phyloP scores from a whole-genome alignment of 2,329 filamentous ascomycete species.

The Didymella pinodella region DNA sequence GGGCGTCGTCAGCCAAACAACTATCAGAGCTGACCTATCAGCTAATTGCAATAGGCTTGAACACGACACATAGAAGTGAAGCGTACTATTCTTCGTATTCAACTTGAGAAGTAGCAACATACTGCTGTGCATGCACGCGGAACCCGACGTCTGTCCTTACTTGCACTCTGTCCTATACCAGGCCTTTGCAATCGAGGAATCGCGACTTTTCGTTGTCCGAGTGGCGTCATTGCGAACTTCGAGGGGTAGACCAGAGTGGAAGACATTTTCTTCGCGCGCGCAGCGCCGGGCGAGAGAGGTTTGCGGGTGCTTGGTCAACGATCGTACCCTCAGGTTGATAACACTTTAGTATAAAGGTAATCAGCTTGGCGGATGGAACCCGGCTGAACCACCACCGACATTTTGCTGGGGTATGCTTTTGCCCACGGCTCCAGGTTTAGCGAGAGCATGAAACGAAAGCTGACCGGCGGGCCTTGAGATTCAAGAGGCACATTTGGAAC shows the following conservation, averaged over 20 bases:
- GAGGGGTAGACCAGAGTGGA: constrained; percentile 19
- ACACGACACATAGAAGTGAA: background rate
- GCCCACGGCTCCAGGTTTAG: constrained; percentile 24
- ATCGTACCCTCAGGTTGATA: background rate
- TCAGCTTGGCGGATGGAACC: constrained; percentile 9
- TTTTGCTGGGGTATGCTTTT: constrained; percentile 8
- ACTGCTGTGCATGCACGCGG: constrained; percentile 42
- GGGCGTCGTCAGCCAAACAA: constrained; percentile 23
- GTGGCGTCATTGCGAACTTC: constrained; percentile 18
- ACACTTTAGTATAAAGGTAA: background rate
- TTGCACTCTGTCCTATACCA: constrained; percentile 18
- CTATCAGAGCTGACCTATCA: constrained; percentile 10
- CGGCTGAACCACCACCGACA: constrained; percentile 13
- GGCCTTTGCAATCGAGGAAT: constrained; percentile 43
- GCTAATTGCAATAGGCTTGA: background rate
- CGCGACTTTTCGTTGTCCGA: constrained; percentile 37
- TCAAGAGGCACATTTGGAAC: constrained; percentile 1
- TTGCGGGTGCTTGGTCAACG: constrained; percentile 7
- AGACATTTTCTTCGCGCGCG: constrained; percentile 20
- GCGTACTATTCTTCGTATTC: background rate
- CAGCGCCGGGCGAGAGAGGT: constrained; percentile 6
- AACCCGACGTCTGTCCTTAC: constrained; percentile 38
- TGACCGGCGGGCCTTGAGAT: constrained; percentile 15
- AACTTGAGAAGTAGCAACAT: constrained; percentile 16
- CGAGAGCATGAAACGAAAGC: constrained; percentile 16